phyloP scores from a whole-genome alignment of 352 stramenopile genomes.

The Globisporangium abappressorium region DNA sequence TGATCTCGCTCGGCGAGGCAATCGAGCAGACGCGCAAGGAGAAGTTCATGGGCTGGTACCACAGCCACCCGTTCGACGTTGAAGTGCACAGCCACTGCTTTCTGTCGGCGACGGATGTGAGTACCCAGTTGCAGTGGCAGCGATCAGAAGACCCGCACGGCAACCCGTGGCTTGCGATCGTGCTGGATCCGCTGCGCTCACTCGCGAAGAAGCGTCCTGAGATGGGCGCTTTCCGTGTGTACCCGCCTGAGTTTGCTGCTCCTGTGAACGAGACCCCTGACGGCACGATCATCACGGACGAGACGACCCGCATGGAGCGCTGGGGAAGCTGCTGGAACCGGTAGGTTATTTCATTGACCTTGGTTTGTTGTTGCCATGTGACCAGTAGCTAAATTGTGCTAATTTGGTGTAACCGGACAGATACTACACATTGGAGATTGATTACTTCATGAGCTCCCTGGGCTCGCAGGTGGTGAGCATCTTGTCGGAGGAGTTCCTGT shows the following conservation, averaged over 20 bases:
- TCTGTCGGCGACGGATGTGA: conserved; percentile 96
- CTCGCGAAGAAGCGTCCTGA: conserved; percentile 92
- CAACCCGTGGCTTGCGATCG: conserved; percentile 97
- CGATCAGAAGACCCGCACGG: conserved; percentile 93
- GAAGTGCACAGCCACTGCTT: conserved; percentile 97
- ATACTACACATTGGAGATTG: conserved; percentile 94
- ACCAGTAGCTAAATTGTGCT: conserved; percentile 1
- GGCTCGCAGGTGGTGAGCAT: conserved; percentile 90
- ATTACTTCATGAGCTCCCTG: conserved; percentile 96
- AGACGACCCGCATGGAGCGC: conserved; percentile 91
- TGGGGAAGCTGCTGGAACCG: conserved; percentile 96
- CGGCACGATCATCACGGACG: conserved; percentile 91
- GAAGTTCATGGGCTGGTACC: conserved; percentile 99
- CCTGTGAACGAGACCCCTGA: conserved; percentile 94
- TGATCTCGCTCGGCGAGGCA: conserved; percentile 97
- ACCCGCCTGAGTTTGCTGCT: conserved; percentile 94
- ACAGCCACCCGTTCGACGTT: conserved; percentile 99
- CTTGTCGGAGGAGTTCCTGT: conserved; percentile 93
- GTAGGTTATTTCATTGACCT: conserved; percentile 23
- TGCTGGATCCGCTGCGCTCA: conserved; percentile 96
- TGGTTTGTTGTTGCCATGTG: not conserved
- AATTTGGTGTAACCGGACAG: conserved; percentile 14
- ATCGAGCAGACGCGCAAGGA: conserved; percentile 94
- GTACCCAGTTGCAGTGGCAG: conserved; percentile 98
- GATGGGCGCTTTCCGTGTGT: conserved; percentile 97